Conservation (phyloP, 2,329 filamentous ascomycete genomes). For the Dothiorella sarmentorum region DNA sequence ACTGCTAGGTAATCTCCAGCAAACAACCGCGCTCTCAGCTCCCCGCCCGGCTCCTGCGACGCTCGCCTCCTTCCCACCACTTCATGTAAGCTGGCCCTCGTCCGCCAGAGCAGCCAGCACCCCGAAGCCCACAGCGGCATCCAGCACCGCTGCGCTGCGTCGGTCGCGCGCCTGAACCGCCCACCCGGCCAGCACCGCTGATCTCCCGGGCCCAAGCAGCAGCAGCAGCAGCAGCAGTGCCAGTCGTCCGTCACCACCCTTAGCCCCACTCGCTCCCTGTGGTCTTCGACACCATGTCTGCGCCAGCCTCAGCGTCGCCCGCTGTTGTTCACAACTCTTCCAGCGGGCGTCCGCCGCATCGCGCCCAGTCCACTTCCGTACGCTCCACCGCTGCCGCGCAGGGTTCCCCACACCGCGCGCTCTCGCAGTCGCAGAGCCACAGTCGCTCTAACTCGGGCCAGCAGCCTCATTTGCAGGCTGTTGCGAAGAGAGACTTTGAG, state of each 20-base stretch:
- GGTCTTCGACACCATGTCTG: slow-evolving; percentile 34
- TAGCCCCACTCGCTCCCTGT: slow-evolving; percentile 26
- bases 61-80: slow-evolving; percentile 11
- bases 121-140: neutral
- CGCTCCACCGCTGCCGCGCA: slow-evolving; percentile 26
- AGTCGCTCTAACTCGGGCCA: slow-evolving; percentile 31
- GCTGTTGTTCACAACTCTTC: slow-evolving; percentile 36
- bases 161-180: slow-evolving; percentile 12
- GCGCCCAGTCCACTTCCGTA: slow-evolving; percentile 35
- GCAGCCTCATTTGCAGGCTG: slow-evolving; percentile 49
- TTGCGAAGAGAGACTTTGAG: slow-evolving; percentile 70
- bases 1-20: slow-evolving; percentile 8
- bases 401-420: slow-evolving; percentile 33
- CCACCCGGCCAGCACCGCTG: slow-evolving; percentile 4
- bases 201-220: slow-evolving; percentile 21
- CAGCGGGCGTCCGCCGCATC: slow-evolving; percentile 34
- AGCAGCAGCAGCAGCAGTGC: slow-evolving; percentile 21
- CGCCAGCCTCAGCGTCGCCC: slow-evolving; percentile 41
- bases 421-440: slow-evolving; percentile 33
- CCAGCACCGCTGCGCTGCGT: slow-evolving; percentile 1
- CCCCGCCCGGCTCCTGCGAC: slow-evolving; percentile 13
- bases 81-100: slow-evolving; percentile 1
- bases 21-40: slow-evolving; percentile 6
- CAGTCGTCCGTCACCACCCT: slow-evolving; percentile 6
- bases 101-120: neutral